Percentiles rank a stretch among this genome's conserved stretches.
phyloP scores from a whole-genome alignment of 441 rosid species.

The Gossypium armourianum region DNA sequence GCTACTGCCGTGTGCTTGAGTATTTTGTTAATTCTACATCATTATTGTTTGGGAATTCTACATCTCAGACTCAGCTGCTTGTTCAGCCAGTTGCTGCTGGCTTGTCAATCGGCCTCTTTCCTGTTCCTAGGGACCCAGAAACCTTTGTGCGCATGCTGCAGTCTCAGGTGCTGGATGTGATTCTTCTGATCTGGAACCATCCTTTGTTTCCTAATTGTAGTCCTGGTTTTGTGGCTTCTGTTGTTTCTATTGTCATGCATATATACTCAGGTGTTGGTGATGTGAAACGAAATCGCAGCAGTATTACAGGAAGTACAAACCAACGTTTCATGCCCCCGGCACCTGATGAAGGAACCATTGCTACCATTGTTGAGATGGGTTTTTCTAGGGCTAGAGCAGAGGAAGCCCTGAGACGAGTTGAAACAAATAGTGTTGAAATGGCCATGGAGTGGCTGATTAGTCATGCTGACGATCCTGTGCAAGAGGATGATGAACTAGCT shows the following conservation, averaged over 20 bases:
- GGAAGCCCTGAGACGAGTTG: conserved; percentile 81
- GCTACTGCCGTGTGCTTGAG: conserved; percentile 68
- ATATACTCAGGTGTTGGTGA: conserved; percentile 86
- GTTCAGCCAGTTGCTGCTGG: conserved; percentile 85
- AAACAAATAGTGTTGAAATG: conserved; percentile 92
- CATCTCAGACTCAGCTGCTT: conserved; percentile 79
- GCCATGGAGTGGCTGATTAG: conserved; percentile 92
- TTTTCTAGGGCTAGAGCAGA: conserved; percentile 95
- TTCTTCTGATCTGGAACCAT: conserved; percentile 84
- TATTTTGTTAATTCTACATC: conserved; percentile 72
- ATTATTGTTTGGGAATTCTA: conserved; percentile 58
- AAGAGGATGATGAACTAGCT: conserved; percentile 96
- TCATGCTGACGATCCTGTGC: conserved; percentile 86
- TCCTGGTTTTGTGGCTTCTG: conserved; percentile 59
- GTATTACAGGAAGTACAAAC: conserved; percentile 54
- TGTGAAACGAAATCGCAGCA: conserved; percentile 57
- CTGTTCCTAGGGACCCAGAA: conserved; percentile 89
- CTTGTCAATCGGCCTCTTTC: conserved; percentile 75
- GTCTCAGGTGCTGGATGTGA: conserved; percentile 77
- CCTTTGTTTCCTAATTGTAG: conserved; percentile 67
- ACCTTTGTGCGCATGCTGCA: conserved; percentile 75
- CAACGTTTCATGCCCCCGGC: conserved; percentile 70
- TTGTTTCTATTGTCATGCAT: conserved; percentile 66
- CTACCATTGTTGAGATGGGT: conserved; percentile 94
- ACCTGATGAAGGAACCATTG: conserved; percentile 77